These are phyloP conservation scores for Hortiboletus flavorubellus DNA, from an alignment of 768 basidiomycete species.

Conservation along the genomic window DNA sequence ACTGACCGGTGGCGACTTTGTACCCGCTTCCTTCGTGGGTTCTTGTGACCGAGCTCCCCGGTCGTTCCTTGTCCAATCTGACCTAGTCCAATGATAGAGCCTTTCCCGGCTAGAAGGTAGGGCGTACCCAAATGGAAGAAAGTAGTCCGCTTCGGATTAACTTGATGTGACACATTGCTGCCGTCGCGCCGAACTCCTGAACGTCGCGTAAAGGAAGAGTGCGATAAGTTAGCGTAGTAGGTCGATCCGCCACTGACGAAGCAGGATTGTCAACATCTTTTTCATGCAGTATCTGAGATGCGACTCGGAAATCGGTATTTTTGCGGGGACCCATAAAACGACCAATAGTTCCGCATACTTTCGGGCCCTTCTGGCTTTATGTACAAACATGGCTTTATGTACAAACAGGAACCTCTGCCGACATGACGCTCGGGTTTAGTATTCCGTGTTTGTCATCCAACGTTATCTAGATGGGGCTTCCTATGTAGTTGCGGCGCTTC, in stretches of 20 bases:
- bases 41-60: slow-evolving; percentile 14
- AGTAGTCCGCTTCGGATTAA: background rate
- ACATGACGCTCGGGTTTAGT: background rate
- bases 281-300: background rate
- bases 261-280: slow-evolving; percentile 9
- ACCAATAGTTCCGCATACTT: background rate
- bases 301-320: background rate
- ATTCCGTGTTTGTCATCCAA: background rate
- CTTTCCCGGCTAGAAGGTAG: background rate
- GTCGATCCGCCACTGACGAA: slow-evolving; percentile 16
- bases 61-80: background rate
- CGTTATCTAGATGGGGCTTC: background rate
- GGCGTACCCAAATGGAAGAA: background rate
- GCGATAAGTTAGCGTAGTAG: background rate
- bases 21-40: slow-evolving; percentile 11
- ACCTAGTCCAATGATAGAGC: background rate
- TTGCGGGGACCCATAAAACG: background rate
- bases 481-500: background rate
- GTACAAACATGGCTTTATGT: background rate
- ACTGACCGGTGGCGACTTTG: slow-evolving; percentile 13
- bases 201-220: background rate
- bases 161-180: background rate
- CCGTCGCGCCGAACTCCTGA: background rate
- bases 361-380: background rate
- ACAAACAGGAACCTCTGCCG: background rate